Evolutionary conservation across 2,329 filamentous ascomycete species (phyloP).

Genomic region (Elsinoe necatrix): DNA sequence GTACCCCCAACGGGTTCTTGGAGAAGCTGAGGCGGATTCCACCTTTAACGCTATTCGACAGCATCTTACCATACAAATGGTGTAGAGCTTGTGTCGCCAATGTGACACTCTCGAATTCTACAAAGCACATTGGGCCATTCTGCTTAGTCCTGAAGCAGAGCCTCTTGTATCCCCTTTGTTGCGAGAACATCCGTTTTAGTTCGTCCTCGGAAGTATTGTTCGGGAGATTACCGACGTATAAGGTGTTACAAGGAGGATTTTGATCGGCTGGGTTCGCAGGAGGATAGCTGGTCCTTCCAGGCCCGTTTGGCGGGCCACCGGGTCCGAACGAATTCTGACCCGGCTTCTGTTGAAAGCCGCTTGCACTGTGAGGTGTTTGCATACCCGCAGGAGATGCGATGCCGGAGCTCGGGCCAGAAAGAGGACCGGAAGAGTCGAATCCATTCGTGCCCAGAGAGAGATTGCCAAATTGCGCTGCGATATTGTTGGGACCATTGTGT

Average conservation of each 20-base stretch:
- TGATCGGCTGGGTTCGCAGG: conserved; percentile 90
- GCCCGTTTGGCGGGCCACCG: background rate
- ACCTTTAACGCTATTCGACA: conserved; percentile 89
- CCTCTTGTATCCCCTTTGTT: conserved; percentile 88
- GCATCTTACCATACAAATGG: conserved; percentile 75
- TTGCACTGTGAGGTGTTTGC: conserved; percentile 4
- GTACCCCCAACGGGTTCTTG: conserved; percentile 90
- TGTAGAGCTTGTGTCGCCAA: conserved; percentile 86
- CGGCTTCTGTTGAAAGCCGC: conserved; percentile 9
- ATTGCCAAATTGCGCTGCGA: conserved; percentile 49
- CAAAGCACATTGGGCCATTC: conserved; percentile 97
- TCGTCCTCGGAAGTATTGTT: conserved; percentile 91
- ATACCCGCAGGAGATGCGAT: conserved; percentile 41
- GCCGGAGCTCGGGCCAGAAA: conserved; percentile 48
- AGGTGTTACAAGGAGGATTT: conserved; percentile 93
- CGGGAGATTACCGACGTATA: conserved; percentile 95
- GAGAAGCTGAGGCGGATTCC: conserved; percentile 95
- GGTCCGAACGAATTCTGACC: background rate
- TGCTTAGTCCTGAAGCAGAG: conserved; percentile 91
- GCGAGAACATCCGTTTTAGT: conserved; percentile 85
- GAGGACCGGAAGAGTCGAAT: conserved; percentile 39
- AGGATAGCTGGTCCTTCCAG: conserved; percentile 46
- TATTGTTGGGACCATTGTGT: conserved; percentile 60
- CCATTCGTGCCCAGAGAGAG: conserved; percentile 57
- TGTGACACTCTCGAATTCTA: conserved; percentile 91